Percentiles rank a stretch among this genome's conserved stretches.
Evolutionary conservation across 129 eudicot genomes (phyloP).

Genomic region (Tagetes patula): DNA sequence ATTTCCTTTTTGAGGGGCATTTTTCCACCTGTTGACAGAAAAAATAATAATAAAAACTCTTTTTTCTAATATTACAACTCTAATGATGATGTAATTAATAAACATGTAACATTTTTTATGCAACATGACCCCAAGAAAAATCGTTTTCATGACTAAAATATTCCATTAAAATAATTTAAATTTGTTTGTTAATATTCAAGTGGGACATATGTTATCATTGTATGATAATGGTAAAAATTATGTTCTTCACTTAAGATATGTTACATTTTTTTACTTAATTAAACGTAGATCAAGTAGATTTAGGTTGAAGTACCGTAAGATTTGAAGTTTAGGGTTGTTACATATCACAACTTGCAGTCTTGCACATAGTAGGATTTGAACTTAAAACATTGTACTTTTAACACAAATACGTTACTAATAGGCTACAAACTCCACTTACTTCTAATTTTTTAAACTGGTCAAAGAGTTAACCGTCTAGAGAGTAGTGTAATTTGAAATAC

Average conservation of each 20-base stretch:
- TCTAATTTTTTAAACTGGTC: neutral
- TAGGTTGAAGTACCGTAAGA: too few relatives aligned
- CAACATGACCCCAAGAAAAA: constrained; percentile 33
- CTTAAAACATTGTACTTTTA: too few relatives aligned
- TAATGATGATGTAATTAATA: constrained; percentile 19
- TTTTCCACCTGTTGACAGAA: constrained; percentile 11
- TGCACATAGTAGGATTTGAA: too few relatives aligned
- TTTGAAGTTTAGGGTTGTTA: too few relatives aligned
- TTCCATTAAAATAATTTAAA: constrained; percentile 16
- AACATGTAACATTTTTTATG: constrained; percentile 16
- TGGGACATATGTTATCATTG: neutral
- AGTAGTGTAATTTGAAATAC: too few relatives aligned
- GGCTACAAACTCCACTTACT: neutral
- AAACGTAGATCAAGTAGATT: too few relatives aligned
- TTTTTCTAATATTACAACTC: neutral
- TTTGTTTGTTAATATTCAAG: constrained; percentile 22
- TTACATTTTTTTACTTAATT: too few relatives aligned
- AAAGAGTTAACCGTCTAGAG: neutral
- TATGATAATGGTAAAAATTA: too few relatives aligned
- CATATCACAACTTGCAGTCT: too few relatives aligned
- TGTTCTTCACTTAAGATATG: too few relatives aligned
- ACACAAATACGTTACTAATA: too few relatives aligned
- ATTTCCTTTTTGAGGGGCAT: neutral
- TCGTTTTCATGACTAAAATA: constrained; percentile 37
- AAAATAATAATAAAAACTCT: neutral